Conservation (phyloP, 2,329 filamentous ascomycete species). For the Sarocladium oryzae region DNA sequence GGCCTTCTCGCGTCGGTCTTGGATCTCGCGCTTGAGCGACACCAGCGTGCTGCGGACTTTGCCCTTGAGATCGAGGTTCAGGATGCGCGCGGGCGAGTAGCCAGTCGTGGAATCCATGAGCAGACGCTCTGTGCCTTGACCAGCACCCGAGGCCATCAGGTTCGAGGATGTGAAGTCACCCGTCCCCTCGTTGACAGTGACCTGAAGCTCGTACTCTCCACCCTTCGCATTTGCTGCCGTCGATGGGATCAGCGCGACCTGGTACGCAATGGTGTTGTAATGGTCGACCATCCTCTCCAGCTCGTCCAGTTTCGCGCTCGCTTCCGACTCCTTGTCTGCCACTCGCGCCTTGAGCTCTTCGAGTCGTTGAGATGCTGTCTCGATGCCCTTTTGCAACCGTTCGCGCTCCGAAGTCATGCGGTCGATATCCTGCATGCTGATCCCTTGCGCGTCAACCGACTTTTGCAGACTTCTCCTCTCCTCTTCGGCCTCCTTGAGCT, state of each 20-base stretch:
- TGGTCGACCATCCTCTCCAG: slow-evolving; percentile 84
- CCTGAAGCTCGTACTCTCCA: slow-evolving; percentile 73
- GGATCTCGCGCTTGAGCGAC: slow-evolving; percentile 78
- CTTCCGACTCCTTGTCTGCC: slow-evolving; percentile 81
- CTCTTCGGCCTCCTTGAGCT: slow-evolving; percentile 73
- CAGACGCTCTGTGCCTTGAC: slow-evolving; percentile 57
- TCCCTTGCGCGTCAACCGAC: slow-evolving; percentile 84
- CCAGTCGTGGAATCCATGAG: slow-evolving; percentile 76
- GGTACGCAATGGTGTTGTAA: slow-evolving; percentile 92
- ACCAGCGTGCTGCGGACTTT: slow-evolving; percentile 74
- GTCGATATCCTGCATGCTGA: slow-evolving; percentile 97
- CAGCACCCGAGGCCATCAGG: slow-evolving; percentile 19
- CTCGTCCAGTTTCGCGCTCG: slow-evolving; percentile 79
- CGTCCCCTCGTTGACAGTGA: slow-evolving; percentile 72
- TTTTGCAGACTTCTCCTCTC: slow-evolving; percentile 76
- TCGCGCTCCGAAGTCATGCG: slow-evolving; percentile 96
- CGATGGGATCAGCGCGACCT: slow-evolving; percentile 81
- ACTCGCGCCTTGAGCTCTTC: slow-evolving; percentile 82
- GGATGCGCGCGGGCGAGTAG: slow-evolving; percentile 81
- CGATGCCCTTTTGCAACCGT: slow-evolving; percentile 81
- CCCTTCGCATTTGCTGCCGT: slow-evolving; percentile 82
- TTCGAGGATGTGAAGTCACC: slow-evolving; percentile 64
- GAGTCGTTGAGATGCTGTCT: slow-evolving; percentile 65
- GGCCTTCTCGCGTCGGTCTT: slow-evolving; percentile 74
- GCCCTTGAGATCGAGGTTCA: slow-evolving; percentile 83